A percentile compares a stretch with the other conserved stretches of the same genome.
These are phyloP conservation scores for Phytophthora kernoviae DNA, from an alignment of 352 stramenopile genomes.

Conservation along the genomic window DNA sequence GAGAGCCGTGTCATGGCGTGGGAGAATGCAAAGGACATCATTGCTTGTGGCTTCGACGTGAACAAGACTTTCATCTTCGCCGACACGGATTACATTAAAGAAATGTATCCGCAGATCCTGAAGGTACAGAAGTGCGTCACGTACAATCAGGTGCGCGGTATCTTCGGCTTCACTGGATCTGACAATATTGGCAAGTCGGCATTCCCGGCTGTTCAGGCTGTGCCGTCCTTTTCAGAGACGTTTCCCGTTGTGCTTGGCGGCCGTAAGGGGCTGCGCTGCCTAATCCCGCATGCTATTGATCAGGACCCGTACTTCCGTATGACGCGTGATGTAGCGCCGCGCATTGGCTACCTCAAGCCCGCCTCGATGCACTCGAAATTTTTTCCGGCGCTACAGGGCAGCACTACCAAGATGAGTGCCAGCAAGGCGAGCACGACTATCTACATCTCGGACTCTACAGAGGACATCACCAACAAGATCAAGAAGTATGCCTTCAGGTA, in stretches of 20 bases:
- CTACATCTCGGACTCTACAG: conserved; percentile 98
- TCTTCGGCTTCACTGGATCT: conserved; percentile 99
- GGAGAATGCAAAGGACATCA: conserved; percentile 99
- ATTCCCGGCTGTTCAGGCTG: conserved; percentile 98
- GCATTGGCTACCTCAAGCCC: conserved; percentile 96
- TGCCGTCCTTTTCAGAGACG: conserved; percentile 97
- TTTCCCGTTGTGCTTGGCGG: conserved; percentile 94
- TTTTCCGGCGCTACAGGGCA: conserved; percentile 98
- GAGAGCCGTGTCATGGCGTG: conserved; percentile 93
- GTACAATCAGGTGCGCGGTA: conserved; percentile 97
- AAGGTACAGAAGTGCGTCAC: conserved; percentile 99
- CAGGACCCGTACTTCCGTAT: conserved; percentile 99
- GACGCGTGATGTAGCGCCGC: conserved; percentile 98
- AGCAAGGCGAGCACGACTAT: conserved; percentile 97
- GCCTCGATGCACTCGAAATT: conserved; percentile 99
- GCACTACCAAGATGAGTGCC: conserved; percentile 98
- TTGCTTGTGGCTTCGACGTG: conserved; percentile 96
- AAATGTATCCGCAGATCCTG: conserved; percentile 99
- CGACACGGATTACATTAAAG: conserved; percentile 98
- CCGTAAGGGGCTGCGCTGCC: conserved; percentile 93
- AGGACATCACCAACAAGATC: conserved; percentile 95
- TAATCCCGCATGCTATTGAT: conserved; percentile 99
- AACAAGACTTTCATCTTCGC: conserved; percentile 99
- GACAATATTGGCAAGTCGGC: conserved; percentile 99
- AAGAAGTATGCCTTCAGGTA: conserved; percentile 90